Conservation (phyloP, 345 rosid species). For the Clausena lansium region DNA sequence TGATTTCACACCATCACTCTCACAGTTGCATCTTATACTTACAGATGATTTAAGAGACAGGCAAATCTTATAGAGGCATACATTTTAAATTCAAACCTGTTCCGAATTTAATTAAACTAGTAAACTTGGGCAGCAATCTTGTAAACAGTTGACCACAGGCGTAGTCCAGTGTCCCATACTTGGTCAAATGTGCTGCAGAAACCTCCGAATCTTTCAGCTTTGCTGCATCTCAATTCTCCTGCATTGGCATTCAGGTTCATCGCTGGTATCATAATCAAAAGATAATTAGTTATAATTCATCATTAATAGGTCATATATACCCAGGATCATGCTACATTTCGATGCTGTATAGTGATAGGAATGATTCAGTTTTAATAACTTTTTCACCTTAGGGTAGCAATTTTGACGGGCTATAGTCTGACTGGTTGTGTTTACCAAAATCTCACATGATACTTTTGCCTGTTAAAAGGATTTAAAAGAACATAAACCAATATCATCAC, state of each 20-base stretch:
- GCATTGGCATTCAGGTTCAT: background rate
- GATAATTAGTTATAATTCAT: background rate
- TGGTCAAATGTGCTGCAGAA: background rate
- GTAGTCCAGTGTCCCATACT: background rate
- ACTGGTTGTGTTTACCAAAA: constrained; percentile 36
- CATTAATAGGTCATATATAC: background rate
- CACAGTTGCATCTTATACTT: background rate
- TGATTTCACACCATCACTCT: no score
- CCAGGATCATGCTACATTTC: background rate
- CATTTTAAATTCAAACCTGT: background rate
- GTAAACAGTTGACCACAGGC: background rate
- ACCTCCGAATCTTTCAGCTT: constrained; percentile 1
- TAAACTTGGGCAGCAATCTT: background rate
- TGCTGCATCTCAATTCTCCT: background rate
- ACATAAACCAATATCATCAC: background rate
- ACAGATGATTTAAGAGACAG: background rate
- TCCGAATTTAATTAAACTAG: background rate
- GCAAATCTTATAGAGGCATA: background rate
- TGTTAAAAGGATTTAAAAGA: constrained; percentile 1
- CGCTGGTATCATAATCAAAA: background rate
- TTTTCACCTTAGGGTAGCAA: constrained; percentile 36
- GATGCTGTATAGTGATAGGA: no score
- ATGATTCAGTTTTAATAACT: background rate
- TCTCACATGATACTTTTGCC: constrained; percentile 39
- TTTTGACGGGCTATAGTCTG: constrained; percentile 39